These are phyloP conservation scores for Pseudogymnoascus sp. DNA, from an alignment of 2,329 filamentous ascomycete genomes.

Conservation along the genomic window DNA sequence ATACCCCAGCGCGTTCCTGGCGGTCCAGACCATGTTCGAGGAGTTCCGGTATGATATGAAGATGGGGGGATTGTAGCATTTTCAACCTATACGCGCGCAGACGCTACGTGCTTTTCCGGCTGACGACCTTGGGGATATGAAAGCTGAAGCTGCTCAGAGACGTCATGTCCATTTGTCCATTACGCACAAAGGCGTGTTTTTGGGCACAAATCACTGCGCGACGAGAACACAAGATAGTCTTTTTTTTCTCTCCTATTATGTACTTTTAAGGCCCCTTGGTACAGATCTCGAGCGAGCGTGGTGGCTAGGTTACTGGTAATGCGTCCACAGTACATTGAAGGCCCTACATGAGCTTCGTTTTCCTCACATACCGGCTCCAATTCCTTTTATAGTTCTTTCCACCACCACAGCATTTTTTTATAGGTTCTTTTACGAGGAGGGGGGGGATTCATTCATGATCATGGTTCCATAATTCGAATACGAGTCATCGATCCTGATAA, in stretches of 20 bases:
- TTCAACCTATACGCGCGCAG: constrained; percentile 2
- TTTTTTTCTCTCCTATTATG: neutral
- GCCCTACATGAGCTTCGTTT: constrained; percentile 1
- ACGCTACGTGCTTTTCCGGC: neutral
- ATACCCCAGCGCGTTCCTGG: constrained; percentile 5
- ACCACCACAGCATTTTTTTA: neutral
- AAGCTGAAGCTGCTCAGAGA: neutral
- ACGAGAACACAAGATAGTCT: constrained; percentile 1
- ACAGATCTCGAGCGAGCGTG: neutral
- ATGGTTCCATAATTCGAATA: constrained; percentile 6
- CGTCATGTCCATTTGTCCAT: neutral
- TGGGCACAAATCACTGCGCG: neutral
- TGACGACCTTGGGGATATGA: neutral
- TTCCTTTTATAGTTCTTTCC: neutral
- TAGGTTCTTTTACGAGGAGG: neutral
- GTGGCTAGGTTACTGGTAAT: constrained; percentile 2
- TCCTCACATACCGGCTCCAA: neutral
- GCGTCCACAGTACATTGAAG: constrained; percentile 1
- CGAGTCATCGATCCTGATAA: constrained; percentile 5
- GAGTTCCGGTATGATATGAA: neutral
- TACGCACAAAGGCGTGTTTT: neutral
- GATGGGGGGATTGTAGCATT: neutral
- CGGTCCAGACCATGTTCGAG: neutral
- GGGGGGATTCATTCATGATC: neutral
- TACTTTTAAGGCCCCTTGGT: neutral